A percentile compares a stretch with the other conserved stretches of the same genome.
Conservation (phyloP, 202 grass and related monocot species). For the Dendrocalamus latiflorus region DNA sequence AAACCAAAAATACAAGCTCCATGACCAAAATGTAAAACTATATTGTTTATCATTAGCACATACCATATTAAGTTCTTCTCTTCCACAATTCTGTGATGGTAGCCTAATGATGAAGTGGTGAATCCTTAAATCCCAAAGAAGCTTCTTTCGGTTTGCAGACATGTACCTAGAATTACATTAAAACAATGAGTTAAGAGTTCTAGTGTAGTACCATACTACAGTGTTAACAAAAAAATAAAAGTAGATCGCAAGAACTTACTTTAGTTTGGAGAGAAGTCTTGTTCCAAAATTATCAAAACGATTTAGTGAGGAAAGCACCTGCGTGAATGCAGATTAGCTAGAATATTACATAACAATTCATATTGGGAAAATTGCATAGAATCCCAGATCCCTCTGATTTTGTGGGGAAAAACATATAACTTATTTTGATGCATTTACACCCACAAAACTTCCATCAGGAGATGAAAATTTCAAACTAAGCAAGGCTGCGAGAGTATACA, state of each 20-base stretch:
- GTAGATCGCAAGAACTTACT: constrained; percentile 48
- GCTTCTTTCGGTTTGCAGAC: constrained; percentile 60
- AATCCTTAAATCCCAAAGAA: constrained; percentile 75
- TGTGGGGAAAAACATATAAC: not conserved
- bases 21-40: constrained; percentile 7
- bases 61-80: constrained; percentile 41
- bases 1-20: not conserved
- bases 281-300: constrained; percentile 56
- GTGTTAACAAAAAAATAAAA: constrained; percentile 23
- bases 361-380: not conserved
- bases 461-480: constrained; percentile 11
- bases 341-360: constrained; percentile 19
- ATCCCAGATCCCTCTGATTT: not conserved
- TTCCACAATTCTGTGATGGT: constrained; percentile 55
- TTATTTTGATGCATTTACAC: not conserved
- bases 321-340: constrained; percentile 26
- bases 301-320: constrained; percentile 92
- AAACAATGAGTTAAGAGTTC: constrained; percentile 22
- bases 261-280: constrained; percentile 76
- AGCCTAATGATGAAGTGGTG: constrained; percentile 51
- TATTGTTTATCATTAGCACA: constrained; percentile 23
- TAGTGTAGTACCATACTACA: constrained; percentile 18
- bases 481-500: constrained; percentile 10
- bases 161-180: constrained; percentile 58
- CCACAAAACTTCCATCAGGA: not conserved